These are phyloP conservation scores for carrot (Daucus carota) DNA, from an alignment of 129 eudicot species.

Conservation along the genomic window DH1_v3.0 NC_030382.2:41252501-41253000, in stretches of 20 bases:
- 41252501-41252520: too few species aligned
- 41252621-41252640: too few species aligned
- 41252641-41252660: not conserved
- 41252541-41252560: too few species aligned
- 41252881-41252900: conserved; percentile 4
- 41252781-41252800: not conserved
- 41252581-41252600: too few species aligned
- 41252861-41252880: conserved; percentile 11
- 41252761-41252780: not conserved
- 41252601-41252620: too few species aligned
- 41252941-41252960: conserved; percentile 10
- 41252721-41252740: conserved; percentile 3
- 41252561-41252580: too few species aligned
- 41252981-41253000: not conserved
- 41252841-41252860: not conserved
- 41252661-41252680: not conserved
- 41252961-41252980: not conserved
- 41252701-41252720: not conserved
- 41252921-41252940: conserved; percentile 5
- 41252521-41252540: too few species aligned
- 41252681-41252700: not conserved
- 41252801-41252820: conserved; percentile 10
- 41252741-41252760: not conserved
- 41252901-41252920: not conserved
- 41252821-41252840: conserved; percentile 10